These are phyloP conservation scores for Cephaloascus albidus DNA, from an alignment of 805 yeast species.

Conservation along the genomic window DNA sequence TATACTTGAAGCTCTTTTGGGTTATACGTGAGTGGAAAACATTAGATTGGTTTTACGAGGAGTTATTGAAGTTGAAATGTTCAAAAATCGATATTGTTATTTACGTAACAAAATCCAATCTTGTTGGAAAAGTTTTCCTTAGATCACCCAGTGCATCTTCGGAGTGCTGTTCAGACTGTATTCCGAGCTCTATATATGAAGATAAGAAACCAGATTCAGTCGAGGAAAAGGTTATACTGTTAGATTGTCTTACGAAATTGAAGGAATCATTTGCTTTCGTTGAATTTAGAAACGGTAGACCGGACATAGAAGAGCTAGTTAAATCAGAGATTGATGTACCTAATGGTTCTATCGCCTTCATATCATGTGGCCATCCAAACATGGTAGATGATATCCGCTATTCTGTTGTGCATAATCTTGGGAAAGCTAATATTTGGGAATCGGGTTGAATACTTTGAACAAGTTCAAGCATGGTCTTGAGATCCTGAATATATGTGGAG, in stretches of 20 bases:
- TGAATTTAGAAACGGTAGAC: conserved; percentile 35
- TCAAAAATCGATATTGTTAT: conserved; percentile 17
- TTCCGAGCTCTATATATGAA: too few relatives aligned
- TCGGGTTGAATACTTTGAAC: neutral
- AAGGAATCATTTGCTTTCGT: conserved; percentile 19
- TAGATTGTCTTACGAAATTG: conserved; percentile 5
- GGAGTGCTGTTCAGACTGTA: too few relatives aligned
- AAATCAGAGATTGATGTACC: conserved; percentile 25
- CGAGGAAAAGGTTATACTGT: conserved; percentile 7
- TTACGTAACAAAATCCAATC: conserved; percentile 17
- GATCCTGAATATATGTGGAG: too few relatives aligned
- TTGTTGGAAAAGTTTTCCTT: too few relatives aligned
- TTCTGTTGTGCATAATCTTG: neutral
- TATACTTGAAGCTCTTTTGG: conserved; percentile 50
- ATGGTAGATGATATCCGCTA: neutral
- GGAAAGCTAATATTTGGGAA: neutral
- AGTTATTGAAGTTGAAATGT: conserved; percentile 15
- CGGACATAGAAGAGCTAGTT: conserved; percentile 27
- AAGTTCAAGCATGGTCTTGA: neutral
- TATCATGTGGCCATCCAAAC: neutral
- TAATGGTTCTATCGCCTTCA: conserved; percentile 4
- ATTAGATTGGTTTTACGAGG: conserved; percentile 32
- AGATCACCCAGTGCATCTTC: too few relatives aligned
- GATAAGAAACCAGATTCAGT: conserved; percentile 6
- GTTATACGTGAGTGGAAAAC: conserved; percentile 43